Conservation (phyloP, 225 moss, liverwort and hornwort genomes). For the Rhytidiadelphus loreus region DNA sequence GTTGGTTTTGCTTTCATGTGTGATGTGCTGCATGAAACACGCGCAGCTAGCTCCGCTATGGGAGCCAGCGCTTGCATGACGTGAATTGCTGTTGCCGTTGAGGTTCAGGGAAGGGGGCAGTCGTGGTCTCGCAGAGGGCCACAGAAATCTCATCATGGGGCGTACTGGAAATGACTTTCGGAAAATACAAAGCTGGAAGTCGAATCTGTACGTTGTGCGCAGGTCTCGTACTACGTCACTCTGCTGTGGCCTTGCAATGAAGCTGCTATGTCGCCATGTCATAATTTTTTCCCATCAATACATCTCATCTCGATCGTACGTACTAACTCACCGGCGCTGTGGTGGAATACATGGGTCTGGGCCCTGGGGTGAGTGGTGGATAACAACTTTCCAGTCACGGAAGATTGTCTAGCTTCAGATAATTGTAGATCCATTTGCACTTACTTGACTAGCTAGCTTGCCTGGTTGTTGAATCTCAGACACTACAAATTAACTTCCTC, state of each 20-base stretch:
- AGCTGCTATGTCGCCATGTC: slow-evolving; percentile 14
- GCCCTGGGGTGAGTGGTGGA: neutral
- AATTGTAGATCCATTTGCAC: neutral
- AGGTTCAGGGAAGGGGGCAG: neutral
- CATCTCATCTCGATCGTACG: neutral
- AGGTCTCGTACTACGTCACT: neutral
- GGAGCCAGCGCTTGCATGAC: neutral
- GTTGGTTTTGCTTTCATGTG: neutral
- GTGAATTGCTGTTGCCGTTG: slow-evolving; percentile 7
- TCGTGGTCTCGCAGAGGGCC: slow-evolving; percentile 24
- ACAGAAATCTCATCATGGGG: slow-evolving; percentile 30
- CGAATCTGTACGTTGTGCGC: neutral
- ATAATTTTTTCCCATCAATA: neutral
- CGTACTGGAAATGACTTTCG: neutral
- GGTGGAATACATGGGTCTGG: neutral
- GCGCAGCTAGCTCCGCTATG: neutral
- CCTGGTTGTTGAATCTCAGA: neutral
- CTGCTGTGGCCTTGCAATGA: neutral
- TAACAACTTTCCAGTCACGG: neutral
- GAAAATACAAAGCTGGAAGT: slow-evolving; percentile 4
- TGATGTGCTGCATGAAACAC: slow-evolving; percentile 14
- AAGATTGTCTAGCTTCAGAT: too few relatives aligned
- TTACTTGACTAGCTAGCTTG: neutral
- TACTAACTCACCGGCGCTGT: neutral
- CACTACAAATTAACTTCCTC: neutral